Evolutionary conservation across 208 protist genomes (phyloP).

Genomic region (Wallacemonas sp.): DNA sequence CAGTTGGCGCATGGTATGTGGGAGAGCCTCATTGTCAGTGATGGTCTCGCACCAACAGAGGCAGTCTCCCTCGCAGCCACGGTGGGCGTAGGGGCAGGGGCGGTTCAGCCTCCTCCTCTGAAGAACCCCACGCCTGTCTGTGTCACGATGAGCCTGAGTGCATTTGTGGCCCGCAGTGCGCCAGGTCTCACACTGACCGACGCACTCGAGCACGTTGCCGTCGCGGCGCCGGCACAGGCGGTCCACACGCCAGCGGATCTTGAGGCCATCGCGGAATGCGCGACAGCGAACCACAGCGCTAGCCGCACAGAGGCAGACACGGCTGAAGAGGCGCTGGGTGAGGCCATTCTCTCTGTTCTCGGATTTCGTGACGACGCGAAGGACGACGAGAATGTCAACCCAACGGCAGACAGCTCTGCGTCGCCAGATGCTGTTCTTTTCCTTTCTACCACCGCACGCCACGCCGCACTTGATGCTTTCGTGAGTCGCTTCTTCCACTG

Average conservation of each 20-base stretch:
- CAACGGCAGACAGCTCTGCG: no score
- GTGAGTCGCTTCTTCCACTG: background rate
- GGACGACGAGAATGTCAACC: background rate
- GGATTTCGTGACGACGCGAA: background rate
- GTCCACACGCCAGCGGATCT: background rate
- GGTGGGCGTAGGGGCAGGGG: no score
- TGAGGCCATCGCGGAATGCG: background rate
- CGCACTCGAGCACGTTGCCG: constrained; percentile 2
- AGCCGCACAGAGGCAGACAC: background rate
- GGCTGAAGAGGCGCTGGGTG: background rate
- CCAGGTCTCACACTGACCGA: no score
- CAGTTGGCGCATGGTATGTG: background rate
- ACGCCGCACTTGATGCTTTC: background rate
- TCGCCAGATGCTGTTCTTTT: background rate
- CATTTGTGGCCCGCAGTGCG: no score
- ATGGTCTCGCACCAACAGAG: no score
- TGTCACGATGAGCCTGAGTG: no score
- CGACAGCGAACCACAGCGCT: background rate
- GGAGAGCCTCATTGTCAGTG: background rate
- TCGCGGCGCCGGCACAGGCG: background rate
- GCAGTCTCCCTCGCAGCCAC: no score
- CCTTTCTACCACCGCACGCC: background rate
- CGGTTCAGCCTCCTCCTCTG: no score
- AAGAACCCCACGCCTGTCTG: no score
- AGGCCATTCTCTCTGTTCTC: background rate